Percentiles rank a stretch among this genome's conserved stretches.
Conservation (phyloP, 352 stramenopile genomes). For the Phytophthora agathidicida region DNA sequence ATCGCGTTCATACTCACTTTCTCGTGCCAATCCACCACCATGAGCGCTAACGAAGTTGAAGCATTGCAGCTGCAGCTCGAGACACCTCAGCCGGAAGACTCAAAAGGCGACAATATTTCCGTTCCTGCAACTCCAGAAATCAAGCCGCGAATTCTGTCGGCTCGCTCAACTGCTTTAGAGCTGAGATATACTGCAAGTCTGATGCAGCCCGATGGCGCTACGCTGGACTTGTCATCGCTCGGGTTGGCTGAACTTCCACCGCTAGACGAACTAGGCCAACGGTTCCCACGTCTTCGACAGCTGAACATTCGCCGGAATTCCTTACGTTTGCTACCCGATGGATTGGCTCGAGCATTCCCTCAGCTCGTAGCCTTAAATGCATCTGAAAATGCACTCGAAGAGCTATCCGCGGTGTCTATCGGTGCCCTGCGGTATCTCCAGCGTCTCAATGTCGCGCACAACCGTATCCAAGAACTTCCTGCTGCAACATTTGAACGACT, state of each 20-base stretch:
- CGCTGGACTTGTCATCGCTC: constrained; percentile 52
- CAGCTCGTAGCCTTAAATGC: constrained; percentile 47
- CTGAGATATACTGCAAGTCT: constrained; percentile 12
- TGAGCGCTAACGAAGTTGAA: not conserved
- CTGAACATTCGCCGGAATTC: constrained; percentile 53
- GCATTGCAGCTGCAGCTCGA: not conserved
- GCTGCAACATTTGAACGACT: constrained; percentile 28
- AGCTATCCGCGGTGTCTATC: constrained; percentile 35
- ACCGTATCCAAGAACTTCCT: constrained; percentile 37
- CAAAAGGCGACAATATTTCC: too few species aligned
- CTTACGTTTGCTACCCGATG: constrained; percentile 32
- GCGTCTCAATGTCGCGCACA: constrained; percentile 45
- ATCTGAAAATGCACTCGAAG: constrained; percentile 37
- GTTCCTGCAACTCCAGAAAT: too few species aligned
- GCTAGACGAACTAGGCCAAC: constrained; percentile 20
- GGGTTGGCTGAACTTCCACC: constrained; percentile 34
- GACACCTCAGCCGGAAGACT: too few species aligned
- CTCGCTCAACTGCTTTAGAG: constrained; percentile 7
- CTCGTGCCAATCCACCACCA: not conserved
- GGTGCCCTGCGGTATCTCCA: constrained; percentile 35
- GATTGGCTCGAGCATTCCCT: constrained; percentile 33
- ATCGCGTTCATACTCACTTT: not conserved
- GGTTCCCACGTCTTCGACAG: constrained; percentile 42
- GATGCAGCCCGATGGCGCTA: constrained; percentile 27
- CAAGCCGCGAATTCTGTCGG: not conserved